A percentile compares a stretch with the other conserved stretches of the same genome.
These are phyloP conservation scores for Talaromyces pinophilus DNA, from an alignment of 2,329 filamentous ascomycete species.

Conservation along the genomic window DNA sequence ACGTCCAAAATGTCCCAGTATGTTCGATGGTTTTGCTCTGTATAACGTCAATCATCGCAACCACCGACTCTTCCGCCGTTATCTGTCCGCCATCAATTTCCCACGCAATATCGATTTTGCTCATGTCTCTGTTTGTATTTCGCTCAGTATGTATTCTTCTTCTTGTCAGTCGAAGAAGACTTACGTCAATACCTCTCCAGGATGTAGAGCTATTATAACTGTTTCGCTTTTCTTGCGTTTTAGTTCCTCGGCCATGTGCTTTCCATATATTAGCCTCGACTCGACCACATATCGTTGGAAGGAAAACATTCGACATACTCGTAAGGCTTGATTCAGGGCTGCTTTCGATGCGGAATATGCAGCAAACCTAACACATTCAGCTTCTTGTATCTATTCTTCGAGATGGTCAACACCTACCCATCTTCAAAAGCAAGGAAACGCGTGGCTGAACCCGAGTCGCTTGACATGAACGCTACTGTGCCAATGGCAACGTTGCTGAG, in stretches of 20 bases:
- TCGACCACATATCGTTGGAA: background rate
- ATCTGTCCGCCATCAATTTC: slow-evolving; percentile 55
- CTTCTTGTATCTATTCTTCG: background rate
- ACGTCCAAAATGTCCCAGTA: slow-evolving; percentile 60
- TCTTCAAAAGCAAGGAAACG: slow-evolving; percentile 58
- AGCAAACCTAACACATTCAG: slow-evolving; percentile 48
- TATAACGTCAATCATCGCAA: slow-evolving; percentile 54
- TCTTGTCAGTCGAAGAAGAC: slow-evolving; percentile 19
- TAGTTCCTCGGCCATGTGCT: slow-evolving; percentile 58
- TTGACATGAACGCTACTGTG: slow-evolving; percentile 59
- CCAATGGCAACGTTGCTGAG: slow-evolving; percentile 48
- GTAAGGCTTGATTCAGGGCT: slow-evolving; percentile 58
- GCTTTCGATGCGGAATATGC: slow-evolving; percentile 60
- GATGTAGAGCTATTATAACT: slow-evolving; percentile 58
- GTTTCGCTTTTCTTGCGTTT: slow-evolving; percentile 53
- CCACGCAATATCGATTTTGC: slow-evolving; percentile 54
- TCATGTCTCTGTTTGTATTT: slow-evolving; percentile 50
- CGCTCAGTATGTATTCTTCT: background rate
- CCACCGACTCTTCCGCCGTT: slow-evolving; percentile 52
- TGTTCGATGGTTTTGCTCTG: slow-evolving; percentile 51
- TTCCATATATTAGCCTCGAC: background rate
- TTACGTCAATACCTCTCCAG: slow-evolving; percentile 58
- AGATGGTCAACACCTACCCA: slow-evolving; percentile 28
- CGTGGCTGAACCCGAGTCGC: slow-evolving; percentile 56
- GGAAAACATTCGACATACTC: slow-evolving; percentile 27